These are phyloP conservation scores for Vachellia pachyceras DNA, from an alignment of 306 rosid species.

Conservation along the genomic window DNA sequence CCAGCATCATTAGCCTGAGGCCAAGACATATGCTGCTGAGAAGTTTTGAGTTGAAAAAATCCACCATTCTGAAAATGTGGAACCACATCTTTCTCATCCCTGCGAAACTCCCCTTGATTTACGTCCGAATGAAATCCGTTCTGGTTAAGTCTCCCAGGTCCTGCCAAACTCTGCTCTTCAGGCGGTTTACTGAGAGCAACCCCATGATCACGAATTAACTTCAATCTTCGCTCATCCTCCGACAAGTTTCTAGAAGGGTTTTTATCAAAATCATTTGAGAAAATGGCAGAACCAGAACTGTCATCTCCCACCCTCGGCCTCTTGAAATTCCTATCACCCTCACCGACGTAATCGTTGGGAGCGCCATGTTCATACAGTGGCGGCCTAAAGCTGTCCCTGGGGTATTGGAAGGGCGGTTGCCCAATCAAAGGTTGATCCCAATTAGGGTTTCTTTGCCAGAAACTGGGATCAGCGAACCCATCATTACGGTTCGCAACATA, in stretches of 20 bases:
- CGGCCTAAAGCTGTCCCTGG: slow-evolving; percentile 33
- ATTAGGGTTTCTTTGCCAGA: slow-evolving; percentile 40
- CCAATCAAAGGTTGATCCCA: slow-evolving; percentile 17
- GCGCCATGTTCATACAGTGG: slow-evolving; percentile 38
- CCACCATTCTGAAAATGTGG: slow-evolving; percentile 5
- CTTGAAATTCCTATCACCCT: slow-evolving; percentile 63
- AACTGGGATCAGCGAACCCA: slow-evolving; percentile 18
- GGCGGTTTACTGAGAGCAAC: slow-evolving; percentile 38
- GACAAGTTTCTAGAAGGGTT: slow-evolving; percentile 24
- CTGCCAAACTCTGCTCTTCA: slow-evolving; percentile 18
- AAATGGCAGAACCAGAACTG: slow-evolving; percentile 6
- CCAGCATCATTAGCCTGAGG: slow-evolving; percentile 16
- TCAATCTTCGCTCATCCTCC: slow-evolving; percentile 73
- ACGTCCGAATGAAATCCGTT: slow-evolving; percentile 28
- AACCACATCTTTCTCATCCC: slow-evolving; percentile 20
- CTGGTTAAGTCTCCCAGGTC: neutral
- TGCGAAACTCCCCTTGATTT: neutral
- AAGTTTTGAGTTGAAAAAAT: slow-evolving; percentile 3
- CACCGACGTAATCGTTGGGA: slow-evolving; percentile 39
- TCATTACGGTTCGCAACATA: slow-evolving; percentile 6
- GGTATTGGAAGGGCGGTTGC: slow-evolving; percentile 32
- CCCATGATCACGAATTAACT: slow-evolving; percentile 92
- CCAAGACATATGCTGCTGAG: slow-evolving; percentile 17
- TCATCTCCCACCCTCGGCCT: slow-evolving; percentile 63
- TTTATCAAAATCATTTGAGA: neutral